A percentile compares a stretch with the other conserved stretches of the same genome.
Evolutionary conservation across 768 basidiomycete species (phyloP).

Genomic region (Serendipita sp.): DNA sequence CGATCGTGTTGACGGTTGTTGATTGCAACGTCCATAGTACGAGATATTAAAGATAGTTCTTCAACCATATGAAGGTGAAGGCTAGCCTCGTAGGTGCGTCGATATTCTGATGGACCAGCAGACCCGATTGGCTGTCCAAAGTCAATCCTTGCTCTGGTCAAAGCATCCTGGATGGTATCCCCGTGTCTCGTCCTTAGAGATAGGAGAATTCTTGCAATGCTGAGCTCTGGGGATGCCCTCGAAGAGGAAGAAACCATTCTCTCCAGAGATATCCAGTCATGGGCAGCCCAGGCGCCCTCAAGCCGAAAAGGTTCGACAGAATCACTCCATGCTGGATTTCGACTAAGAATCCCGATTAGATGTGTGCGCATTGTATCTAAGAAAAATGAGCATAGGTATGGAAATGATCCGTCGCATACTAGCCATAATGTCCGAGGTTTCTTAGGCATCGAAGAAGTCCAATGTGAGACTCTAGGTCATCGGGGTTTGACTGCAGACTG

Average conservation of each 20-base stretch:
- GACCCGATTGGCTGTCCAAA: conserved; percentile 71
- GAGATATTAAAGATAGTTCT: conserved; percentile 50
- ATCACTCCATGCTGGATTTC: conserved; percentile 68
- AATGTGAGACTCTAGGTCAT: conserved; percentile 75
- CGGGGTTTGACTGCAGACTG: conserved; percentile 72
- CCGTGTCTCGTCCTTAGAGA: conserved; percentile 49
- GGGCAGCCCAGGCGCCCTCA: conserved; percentile 92
- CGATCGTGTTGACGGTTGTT: neutral
- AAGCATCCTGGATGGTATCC: conserved; percentile 28
- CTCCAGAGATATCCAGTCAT: conserved; percentile 77
- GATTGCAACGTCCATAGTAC: neutral
- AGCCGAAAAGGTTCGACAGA: conserved; percentile 68
- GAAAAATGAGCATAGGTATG: neutral
- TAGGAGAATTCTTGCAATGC: conserved; percentile 64
- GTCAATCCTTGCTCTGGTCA: conserved; percentile 48
- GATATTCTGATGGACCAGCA: conserved; percentile 66
- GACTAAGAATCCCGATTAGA: conserved; percentile 74
- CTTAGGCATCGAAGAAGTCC: conserved; percentile 81
- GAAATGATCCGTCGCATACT: conserved; percentile 15
- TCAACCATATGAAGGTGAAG: conserved; percentile 72
- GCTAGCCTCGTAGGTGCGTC: conserved; percentile 71
- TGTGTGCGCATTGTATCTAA: conserved; percentile 92
- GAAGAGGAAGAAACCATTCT: conserved; percentile 30
- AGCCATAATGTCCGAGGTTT: conserved; percentile 94
- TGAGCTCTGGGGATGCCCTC: conserved; percentile 41